A percentile compares a stretch with the other conserved stretches of the same genome.
These are phyloP conservation scores for Urochloa ruziziensis DNA, from an alignment of 176 grass and related monocot genomes.

Conservation along the genomic window DNA sequence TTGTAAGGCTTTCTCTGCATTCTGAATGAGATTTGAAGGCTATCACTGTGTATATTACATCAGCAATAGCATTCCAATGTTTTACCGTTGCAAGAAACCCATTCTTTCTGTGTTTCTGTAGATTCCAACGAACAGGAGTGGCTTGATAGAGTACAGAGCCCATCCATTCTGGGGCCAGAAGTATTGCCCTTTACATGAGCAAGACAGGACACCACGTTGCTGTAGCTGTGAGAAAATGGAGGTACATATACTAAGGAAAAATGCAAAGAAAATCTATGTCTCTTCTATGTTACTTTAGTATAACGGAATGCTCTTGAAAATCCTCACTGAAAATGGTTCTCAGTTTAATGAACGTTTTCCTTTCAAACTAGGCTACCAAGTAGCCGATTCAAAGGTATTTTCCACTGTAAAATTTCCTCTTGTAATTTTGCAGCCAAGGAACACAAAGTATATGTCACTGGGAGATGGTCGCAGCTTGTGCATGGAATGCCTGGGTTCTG, in stretches of 20 bases:
- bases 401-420: neutral
- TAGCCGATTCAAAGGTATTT: neutral
- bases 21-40: neutral
- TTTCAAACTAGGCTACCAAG: neutral
- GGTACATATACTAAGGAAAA: slow-evolving; percentile 34
- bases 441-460: slow-evolving; percentile 68
- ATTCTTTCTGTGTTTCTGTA: slow-evolving; percentile 31
- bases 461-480: slow-evolving; percentile 85
- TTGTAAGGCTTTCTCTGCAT: slow-evolving; percentile 66
- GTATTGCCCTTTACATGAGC: slow-evolving; percentile 83
- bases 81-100: neutral
- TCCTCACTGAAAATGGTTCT: neutral
- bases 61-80: neutral
- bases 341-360: neutral
- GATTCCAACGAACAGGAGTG: slow-evolving; percentile 76
- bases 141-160: slow-evolving; percentile 79
- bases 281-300: neutral
- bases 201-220: slow-evolving; percentile 64
- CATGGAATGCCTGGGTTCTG: slow-evolving; percentile 84
- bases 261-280: neutral
- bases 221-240: slow-evolving; percentile 97
- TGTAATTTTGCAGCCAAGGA: slow-evolving; percentile 61
- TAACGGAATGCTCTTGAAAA: neutral
- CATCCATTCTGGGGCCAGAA: slow-evolving; percentile 95
- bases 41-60: neutral